These are phyloP conservation scores for Aphanomyces stellatus DNA, from an alignment of 352 stramenopile genomes.

Conservation along the genomic window DNA sequence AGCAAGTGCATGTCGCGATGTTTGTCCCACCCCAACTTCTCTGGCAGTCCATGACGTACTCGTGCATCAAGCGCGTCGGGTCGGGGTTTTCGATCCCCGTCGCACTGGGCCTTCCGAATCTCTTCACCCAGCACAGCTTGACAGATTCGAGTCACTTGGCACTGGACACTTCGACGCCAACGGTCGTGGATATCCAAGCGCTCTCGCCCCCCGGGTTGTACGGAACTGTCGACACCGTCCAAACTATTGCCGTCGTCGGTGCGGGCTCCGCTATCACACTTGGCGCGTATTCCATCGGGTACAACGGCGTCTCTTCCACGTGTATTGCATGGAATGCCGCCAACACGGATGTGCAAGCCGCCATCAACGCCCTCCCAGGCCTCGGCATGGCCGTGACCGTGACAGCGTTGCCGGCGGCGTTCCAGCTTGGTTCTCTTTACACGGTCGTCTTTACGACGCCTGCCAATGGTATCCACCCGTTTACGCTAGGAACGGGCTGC, in stretches of 20 bases:
- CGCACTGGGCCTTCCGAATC: conserved; percentile 38
- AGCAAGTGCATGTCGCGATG: conserved; percentile 30
- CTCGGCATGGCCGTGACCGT: conserved; percentile 36
- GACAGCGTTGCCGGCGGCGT: conserved; percentile 28
- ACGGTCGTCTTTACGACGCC: conserved; percentile 44
- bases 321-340: conserved; percentile 55
- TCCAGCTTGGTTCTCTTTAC: conserved; percentile 45
- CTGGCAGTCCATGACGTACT: conserved; percentile 47
- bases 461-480: conserved; percentile 33
- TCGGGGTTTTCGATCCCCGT: conserved; percentile 27
- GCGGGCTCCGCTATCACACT: conserved; percentile 28
- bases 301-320: conserved; percentile 28
- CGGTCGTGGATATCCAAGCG: conserved; percentile 25
- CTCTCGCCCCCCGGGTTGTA: conserved; percentile 24
- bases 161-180: conserved; percentile 44
- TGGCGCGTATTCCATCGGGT: conserved; percentile 46
- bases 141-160: conserved; percentile 40
- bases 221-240: conserved; percentile 29
- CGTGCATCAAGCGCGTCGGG: conserved; percentile 39
- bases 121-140: conserved; percentile 39
- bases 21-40: conserved; percentile 15
- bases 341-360: conserved; percentile 30
- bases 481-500: conserved; percentile 30
- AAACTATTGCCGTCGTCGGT: conserved; percentile 59
- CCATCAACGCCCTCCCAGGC: conserved; percentile 33